These are phyloP conservation scores for Hanseniaspora pseudoguilliermondii DNA, from an alignment of 805 yeast genomes.

Conservation along the genomic window DNA sequence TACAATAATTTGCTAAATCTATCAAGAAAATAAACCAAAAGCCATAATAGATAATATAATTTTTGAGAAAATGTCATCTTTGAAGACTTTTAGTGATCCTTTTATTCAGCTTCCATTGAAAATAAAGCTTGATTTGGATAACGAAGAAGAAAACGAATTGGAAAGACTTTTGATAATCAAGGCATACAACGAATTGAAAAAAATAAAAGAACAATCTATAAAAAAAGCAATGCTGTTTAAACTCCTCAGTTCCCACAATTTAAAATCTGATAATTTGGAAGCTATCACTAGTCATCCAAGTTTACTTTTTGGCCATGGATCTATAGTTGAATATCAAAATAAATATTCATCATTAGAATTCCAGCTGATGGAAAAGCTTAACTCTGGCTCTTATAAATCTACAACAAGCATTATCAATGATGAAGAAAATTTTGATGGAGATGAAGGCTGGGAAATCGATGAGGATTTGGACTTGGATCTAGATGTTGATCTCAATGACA, in stretches of 20 bases:
- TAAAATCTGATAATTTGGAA: background rate
- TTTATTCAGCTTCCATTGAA: background rate
- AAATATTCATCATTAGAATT: constrained; percentile 1
- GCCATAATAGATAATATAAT: too few relatives aligned
- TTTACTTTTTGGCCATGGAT: constrained; percentile 1
- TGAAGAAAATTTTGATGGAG: background rate
- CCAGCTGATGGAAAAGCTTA: background rate
- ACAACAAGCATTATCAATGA: background rate
- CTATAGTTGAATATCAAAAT: constrained; percentile 3
- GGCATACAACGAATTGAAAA: background rate
- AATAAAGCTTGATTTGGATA: background rate
- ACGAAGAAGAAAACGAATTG: background rate
- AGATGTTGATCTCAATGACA: background rate
- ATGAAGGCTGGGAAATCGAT: background rate
- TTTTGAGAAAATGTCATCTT: background rate
- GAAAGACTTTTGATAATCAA: background rate
- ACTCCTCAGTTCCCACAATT: background rate
- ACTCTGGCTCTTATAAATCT: background rate
- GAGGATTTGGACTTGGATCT: background rate
- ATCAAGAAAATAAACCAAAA: too few relatives aligned
- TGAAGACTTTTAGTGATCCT: background rate
- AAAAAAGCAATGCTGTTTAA: background rate
- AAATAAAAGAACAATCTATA: constrained; percentile 1
- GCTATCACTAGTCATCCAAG: background rate
- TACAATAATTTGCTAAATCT: too few relatives aligned